Conservation (phyloP, 192 early-diverging fungal genomes). For the Entophlyctis helioformis region DNA sequence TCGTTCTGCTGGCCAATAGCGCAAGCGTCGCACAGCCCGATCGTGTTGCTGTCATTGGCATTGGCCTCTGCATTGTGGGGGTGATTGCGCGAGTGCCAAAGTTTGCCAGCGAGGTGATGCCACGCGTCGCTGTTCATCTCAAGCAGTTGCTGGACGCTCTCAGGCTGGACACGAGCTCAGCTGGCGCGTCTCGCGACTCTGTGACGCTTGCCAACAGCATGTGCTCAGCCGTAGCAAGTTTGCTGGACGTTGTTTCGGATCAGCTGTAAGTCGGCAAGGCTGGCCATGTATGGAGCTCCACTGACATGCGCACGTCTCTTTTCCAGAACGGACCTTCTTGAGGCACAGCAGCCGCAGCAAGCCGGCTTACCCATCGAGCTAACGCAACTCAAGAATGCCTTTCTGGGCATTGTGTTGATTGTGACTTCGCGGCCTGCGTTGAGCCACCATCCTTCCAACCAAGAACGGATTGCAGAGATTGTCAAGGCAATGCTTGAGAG, state of each 20-base stretch:
- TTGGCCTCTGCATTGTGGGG: no score
- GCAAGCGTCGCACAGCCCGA: no score
- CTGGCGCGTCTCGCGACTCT: no score
- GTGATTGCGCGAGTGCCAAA: no score
- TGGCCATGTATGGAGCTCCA: not conserved
- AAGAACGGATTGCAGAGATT: conserved; percentile 1
- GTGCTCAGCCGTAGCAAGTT: conserved; percentile 1
- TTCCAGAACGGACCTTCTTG: conserved; percentile 3
- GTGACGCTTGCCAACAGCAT: no score
- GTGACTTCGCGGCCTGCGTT: conserved; percentile 10
- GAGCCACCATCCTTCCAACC: not conserved
- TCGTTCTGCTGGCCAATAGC: no score
- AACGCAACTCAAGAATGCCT: conserved; percentile 24
- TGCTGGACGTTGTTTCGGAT: conserved; percentile 11
- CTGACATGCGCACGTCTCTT: not conserved
- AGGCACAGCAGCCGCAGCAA: not conserved
- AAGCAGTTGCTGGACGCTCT: no score
- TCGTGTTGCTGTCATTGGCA: no score
- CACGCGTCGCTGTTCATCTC: no score
- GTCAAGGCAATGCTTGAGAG: conserved; percentile 1
- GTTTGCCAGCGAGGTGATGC: no score
- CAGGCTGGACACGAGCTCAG: no score
- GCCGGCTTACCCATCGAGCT: conserved; percentile 1
- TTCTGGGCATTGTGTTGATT: conserved; percentile 18
- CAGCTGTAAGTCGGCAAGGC: conserved; percentile 5